Base-by-base conservation (phyloP, 2,329 filamentous ascomycete genomes). In the Chaetomium strumarium region DNA sequence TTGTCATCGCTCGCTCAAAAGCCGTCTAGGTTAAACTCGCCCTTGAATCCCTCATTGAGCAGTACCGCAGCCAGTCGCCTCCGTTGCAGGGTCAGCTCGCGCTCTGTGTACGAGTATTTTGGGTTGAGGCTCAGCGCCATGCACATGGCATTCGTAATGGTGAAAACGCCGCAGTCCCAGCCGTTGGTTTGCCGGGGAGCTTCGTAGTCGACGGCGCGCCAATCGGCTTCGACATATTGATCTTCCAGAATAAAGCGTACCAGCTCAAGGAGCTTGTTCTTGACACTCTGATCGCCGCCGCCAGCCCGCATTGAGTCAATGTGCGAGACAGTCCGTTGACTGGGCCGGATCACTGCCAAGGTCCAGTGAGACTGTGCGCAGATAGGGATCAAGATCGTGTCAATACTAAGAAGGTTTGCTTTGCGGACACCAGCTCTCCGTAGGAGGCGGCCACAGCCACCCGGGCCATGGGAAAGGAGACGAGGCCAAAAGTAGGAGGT, bases 111-210 rank as follows among this genome's bases (percentile, higher is more conserved):
- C 3, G 66, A 65, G 51, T 72, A 68, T n/a, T 67, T 66, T 2
- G 79, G 78, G 54, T 74, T 75, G 16, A 82, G 59, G 1, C 79
- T 79, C 31, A 82, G 63, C 0, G 77, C 72, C 34, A 83, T 62
- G 51, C 82, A 86, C 44, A 89, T 77, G 14, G 80, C 83, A 62
- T 91, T 92, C 16, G 86, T 80, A 58, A 88, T 81, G 13, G 84
- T 80, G 64, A 89, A 88, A 3, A 90, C 80, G n/a, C 88, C 88
- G 60, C 88, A 91, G 64, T 91, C 88, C 63, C 78, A 81, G 1
- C 77, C 77, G 62, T 91, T 91, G 24, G 70, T 73, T 66, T 91
- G 87, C 2, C 58, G 61, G 0, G 80, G 76, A 34, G 78, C 79
- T 14, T 68, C 66, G 41, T 76, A 72, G n/a, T 68, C 64, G 8